Evolutionary conservation across 2,329 filamentous ascomycete genomes (phyloP), one percentile per base, ranked within the genome.

Genomic region (Cercospora nicotianae): DNA sequence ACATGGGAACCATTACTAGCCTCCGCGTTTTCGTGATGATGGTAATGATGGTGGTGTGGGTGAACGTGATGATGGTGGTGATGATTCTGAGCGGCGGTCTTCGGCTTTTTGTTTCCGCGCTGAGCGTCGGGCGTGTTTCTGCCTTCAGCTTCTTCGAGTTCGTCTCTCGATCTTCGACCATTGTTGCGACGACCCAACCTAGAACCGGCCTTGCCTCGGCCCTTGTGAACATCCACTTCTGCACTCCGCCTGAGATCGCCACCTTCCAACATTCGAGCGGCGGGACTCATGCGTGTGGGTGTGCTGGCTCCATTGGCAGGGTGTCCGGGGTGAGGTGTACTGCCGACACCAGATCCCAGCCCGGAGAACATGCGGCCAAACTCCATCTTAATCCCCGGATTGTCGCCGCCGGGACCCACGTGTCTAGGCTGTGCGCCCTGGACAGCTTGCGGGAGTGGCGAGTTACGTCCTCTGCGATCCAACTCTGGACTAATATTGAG

Each of bases 301-400:
- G 87, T 89, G 1, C 84, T 82, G 10, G 81, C 81, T 16, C 83
- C 83, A 71, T 84, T 85, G n/a, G 79, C 82, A 39, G 82, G 80
- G 36, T 83, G 80, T 13, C 80, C 80, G 53, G 76, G 75, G 36
- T 81, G 81, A 20, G 83, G 78, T n/a, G 78, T 84, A 30, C 81
- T 84, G 31, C 87, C 87, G 18, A 90, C 83, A 39, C 89, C 89
- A 77, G 87, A 89, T 16, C 89, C 94, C 72, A 98, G 93, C n/a
- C 94, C 94, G 18, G 92, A 93, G 80, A 97, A 97, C 85, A 97
- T 96, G 70, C 93, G 90, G 30, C 94, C 94, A 77, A 97, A 94
- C 78, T 97, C 94, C 77, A 90, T 96, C 83, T 97, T 97, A 76
- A 97, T 96, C 53, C 91, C 91, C 10, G 93, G 91, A 60, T 77